Percentiles rank a stretch among this genome's conserved stretches.
Conservation (phyloP, 140 eudicot species). For the Stevia rebaudiana region DNA sequence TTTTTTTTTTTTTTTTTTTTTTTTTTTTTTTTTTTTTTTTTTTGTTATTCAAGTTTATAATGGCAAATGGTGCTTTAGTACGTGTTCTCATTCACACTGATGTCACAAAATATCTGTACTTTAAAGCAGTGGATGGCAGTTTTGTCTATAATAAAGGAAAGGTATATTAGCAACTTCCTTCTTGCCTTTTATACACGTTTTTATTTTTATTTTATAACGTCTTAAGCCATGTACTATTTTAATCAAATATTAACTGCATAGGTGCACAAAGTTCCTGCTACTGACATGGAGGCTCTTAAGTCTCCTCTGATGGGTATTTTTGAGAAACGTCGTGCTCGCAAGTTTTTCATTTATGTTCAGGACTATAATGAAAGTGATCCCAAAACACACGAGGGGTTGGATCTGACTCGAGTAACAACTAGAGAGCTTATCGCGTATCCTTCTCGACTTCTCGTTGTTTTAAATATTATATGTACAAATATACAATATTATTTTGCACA, state of each 20-base stretch:
- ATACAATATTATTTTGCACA: background rate
- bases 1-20: constrained; percentile 3
- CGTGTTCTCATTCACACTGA: constrained; percentile 94
- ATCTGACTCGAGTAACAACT: constrained; percentile 67
- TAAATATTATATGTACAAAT: background rate
- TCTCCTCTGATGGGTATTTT: constrained; percentile 96
- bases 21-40: background rate
- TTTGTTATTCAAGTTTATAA: constrained; percentile 64
- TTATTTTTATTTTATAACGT: background rate
- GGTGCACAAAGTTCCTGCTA: constrained; percentile 98
- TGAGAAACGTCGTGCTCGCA: constrained; percentile 92
- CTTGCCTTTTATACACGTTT: background rate
- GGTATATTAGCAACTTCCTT: constrained; percentile 35
- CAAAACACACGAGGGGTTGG: constrained; percentile 83
- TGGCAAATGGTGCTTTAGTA: constrained; percentile 96
- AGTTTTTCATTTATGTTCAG: constrained; percentile 75
- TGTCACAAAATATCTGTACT: constrained; percentile 80
- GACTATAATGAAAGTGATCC: constrained; percentile 70
- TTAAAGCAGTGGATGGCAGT: constrained; percentile 98
- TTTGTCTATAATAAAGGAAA: constrained; percentile 86
- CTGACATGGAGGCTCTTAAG: constrained; percentile 92
- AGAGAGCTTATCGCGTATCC: constrained; percentile 81
- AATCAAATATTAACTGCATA: constrained; percentile 15
- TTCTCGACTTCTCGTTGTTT: background rate
- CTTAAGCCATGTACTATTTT: background rate